Percentiles rank a stretch among this genome's conserved stretches.
These are phyloP conservation scores for Annulohypoxylon maeteangense DNA, from an alignment of 495 filamentous ascomycete species.

Conservation along the genomic window DNA sequence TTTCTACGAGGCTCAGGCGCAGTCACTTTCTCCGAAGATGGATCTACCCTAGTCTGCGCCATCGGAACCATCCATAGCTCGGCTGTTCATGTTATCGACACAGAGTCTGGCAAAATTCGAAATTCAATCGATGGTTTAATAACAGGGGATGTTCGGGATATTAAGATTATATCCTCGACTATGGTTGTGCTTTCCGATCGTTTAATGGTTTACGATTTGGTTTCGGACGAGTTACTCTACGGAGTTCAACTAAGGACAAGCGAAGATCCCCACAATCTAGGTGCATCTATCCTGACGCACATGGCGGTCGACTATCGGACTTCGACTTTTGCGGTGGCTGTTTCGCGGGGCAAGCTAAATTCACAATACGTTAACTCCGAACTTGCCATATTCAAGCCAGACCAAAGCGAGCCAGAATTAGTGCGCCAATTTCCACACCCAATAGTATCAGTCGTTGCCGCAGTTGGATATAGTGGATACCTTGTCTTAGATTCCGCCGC, in stretches of 20 bases:
- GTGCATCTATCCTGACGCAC: constrained; percentile 57
- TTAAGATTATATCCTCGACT: constrained; percentile 69
- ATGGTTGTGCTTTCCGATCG: constrained; percentile 71
- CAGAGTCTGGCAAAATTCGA: constrained; percentile 64
- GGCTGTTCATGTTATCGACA: constrained; percentile 69
- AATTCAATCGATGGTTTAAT: constrained; percentile 67
- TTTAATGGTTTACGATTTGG: constrained; percentile 73
- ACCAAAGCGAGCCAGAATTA: constrained; percentile 60
- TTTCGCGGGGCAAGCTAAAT: constrained; percentile 51
- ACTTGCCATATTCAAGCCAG: constrained; percentile 67
- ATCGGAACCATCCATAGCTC: constrained; percentile 56
- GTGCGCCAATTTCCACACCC: constrained; percentile 56
- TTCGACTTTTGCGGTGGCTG: constrained; percentile 67
- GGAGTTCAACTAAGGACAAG: constrained; percentile 51
- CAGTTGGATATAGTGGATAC: constrained; percentile 67
- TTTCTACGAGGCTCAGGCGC: constrained; percentile 57
- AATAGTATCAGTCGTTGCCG: constrained; percentile 66
- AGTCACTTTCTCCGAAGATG: constrained; percentile 84
- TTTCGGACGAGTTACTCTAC: constrained; percentile 66
- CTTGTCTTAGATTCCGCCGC: constrained; percentile 68
- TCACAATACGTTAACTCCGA: constrained; percentile 53
- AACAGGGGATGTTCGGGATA: constrained; percentile 60
- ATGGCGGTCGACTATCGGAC: constrained; percentile 68
- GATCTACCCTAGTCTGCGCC: constrained; percentile 79
- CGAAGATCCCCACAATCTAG: constrained; percentile 28